These are phyloP conservation scores for Pseudogymnoascus sp. DNA, from an alignment of 2,329 filamentous ascomycete species.

Conservation along the genomic window DNA sequence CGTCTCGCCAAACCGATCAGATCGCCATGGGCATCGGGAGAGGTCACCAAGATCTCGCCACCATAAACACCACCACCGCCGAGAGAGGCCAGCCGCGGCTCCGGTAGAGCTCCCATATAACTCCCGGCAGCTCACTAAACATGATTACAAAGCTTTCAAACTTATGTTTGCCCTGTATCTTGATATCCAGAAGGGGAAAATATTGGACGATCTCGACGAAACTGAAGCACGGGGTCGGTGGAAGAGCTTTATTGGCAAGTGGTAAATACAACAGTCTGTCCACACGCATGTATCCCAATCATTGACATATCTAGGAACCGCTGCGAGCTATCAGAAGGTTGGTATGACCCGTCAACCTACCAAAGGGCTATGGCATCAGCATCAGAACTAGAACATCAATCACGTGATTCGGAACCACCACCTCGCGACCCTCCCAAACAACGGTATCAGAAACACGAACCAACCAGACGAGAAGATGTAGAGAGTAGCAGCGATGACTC, in stretches of 20 bases:
- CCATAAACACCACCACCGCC: slow-evolving; percentile 32
- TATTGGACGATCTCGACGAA: slow-evolving; percentile 60
- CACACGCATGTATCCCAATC: background rate
- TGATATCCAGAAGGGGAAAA: slow-evolving; percentile 73
- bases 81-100: slow-evolving; percentile 11
- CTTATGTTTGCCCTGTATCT: slow-evolving; percentile 77
- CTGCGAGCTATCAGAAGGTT: slow-evolving; percentile 76
- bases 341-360: slow-evolving; percentile 72
- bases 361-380: slow-evolving; percentile 26
- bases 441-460: slow-evolving; percentile 12
- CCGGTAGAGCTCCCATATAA: slow-evolving; percentile 49
- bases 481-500: slow-evolving; percentile 26
- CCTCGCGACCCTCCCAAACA: slow-evolving; percentile 7
- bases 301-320: slow-evolving; percentile 61
- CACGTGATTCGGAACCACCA: slow-evolving; percentile 12
- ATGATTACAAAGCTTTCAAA: slow-evolving; percentile 56
- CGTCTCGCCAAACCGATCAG: background rate
- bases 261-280: slow-evolving; percentile 43
- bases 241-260: slow-evolving; percentile 88
- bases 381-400: slow-evolving; percentile 9
- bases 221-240: slow-evolving; percentile 74
- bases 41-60: slow-evolving; percentile 19
- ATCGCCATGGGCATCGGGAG: background rate
- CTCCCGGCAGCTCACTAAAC: slow-evolving; percentile 57
- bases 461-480: background rate